These are phyloP conservation scores for Picea glauca DNA, from an alignment of 75 land plant genomes.

Conservation along the genomic window DNA sequence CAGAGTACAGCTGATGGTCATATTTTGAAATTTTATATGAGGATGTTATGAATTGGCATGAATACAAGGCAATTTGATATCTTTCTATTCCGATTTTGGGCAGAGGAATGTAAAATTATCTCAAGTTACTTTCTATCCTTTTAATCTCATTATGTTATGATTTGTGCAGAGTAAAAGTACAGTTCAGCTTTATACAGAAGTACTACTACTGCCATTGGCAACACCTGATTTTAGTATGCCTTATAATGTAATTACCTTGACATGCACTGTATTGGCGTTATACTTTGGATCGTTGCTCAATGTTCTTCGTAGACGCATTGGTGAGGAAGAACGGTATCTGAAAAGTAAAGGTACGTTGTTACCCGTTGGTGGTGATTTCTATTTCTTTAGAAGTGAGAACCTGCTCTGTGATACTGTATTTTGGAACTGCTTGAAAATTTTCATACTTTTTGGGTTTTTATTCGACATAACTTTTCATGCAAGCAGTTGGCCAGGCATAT, in stretches of 20 bases:
- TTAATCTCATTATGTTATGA: conserved; percentile 1
- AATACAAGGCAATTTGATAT: background rate
- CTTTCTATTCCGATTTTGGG: background rate
- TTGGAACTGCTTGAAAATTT: no score
- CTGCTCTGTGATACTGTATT: no score
- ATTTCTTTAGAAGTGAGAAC: no score
- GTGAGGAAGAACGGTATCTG: conserved; percentile 74
- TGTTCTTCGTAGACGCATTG: conserved; percentile 67
- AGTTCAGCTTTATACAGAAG: conserved; percentile 76
- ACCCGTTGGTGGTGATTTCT: no score
- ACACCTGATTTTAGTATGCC: conserved; percentile 99
- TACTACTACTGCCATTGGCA: conserved; percentile 83
- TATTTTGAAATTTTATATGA: background rate
- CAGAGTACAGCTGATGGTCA: background rate
- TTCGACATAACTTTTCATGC: no score
- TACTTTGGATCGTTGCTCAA: conserved; percentile 97
- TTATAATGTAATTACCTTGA: conserved; percentile 98
- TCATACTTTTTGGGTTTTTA: no score
- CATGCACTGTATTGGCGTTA: conserved; percentile 91
- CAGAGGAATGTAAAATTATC: background rate
- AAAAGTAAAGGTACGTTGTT: conserved; percentile 51
- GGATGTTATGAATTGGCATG: background rate
- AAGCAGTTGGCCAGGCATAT: no score
- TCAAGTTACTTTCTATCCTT: background rate
- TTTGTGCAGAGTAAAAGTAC: conserved; percentile 45